Evolutionary conservation across 164 flowering plant species (phyloP).

Genomic region (Kingdonia uniflora): DNA sequence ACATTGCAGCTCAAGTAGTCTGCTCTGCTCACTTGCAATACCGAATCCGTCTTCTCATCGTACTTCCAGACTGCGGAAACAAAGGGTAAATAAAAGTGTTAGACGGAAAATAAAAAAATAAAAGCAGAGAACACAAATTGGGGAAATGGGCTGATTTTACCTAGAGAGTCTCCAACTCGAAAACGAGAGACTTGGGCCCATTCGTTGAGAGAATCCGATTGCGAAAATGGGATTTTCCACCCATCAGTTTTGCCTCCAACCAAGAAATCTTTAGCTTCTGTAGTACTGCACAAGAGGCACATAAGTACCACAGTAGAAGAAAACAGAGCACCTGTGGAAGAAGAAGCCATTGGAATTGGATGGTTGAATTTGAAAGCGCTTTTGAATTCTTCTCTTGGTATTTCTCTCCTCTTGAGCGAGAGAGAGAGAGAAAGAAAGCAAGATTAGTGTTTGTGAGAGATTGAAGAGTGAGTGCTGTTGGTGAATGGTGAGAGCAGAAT

Average conservation of each 20-base stretch:
- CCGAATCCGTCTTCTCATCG: slow-evolving; percentile 30
- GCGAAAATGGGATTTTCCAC: slow-evolving; percentile 36
- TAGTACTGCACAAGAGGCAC: slow-evolving; percentile 7
- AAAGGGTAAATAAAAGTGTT: background rate
- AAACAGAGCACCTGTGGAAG: slow-evolving; percentile 7
- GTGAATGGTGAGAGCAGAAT: background rate
- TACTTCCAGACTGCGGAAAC: slow-evolving; percentile 32
- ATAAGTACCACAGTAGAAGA: background rate
- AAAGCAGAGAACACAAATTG: background rate
- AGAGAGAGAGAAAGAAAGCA: background rate
- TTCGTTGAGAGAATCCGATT: slow-evolving; percentile 27
- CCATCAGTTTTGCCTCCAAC: slow-evolving; percentile 28
- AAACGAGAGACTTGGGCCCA: slow-evolving; percentile 22
- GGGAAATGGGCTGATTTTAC: background rate
- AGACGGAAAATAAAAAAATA: background rate
- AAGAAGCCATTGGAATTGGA: background rate
- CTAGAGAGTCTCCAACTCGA: background rate
- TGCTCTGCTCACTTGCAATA: slow-evolving; percentile 30
- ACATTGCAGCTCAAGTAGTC: slow-evolving; percentile 35
- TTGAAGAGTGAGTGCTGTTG: background rate
- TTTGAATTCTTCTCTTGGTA: no score
- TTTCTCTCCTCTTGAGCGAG: no score
- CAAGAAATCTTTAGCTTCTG: slow-evolving; percentile 21
- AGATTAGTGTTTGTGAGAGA: background rate
- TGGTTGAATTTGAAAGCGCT: no score